Evolutionary conservation across 2,329 filamentous ascomycete species (phyloP).

Genomic region (Cladosporium sp.): DNA sequence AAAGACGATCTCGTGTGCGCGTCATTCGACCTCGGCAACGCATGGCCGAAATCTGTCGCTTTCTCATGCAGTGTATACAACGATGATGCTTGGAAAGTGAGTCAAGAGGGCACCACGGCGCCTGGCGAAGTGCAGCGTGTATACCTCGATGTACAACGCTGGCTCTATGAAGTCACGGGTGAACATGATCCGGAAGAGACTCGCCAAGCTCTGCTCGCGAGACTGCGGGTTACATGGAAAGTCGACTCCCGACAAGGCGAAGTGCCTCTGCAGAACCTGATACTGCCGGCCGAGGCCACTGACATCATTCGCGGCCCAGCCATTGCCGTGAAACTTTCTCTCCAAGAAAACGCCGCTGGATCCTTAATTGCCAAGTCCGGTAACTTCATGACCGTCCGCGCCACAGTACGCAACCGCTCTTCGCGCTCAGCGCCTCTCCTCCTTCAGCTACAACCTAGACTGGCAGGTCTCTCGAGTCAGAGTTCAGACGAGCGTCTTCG

Average conservation of each 20-base stretch:
- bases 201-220: conserved; percentile 23
- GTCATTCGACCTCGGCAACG: conserved; percentile 81
- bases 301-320: conserved; percentile 22
- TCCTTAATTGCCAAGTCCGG: conserved; percentile 15
- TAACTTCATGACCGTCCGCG: conserved; percentile 23
- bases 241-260: conserved; percentile 27
- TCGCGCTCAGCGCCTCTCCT: conserved; percentile 20
- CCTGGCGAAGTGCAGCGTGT: conserved; percentile 28
- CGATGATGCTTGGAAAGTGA: conserved; percentile 6
- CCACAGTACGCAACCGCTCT: conserved; percentile 19
- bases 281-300: conserved; percentile 22
- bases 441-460: conserved; percentile 17
- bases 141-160: conserved; percentile 20
- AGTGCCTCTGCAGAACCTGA: conserved; percentile 25
- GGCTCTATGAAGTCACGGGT: conserved; percentile 8
- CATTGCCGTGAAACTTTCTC: conserved; percentile 19
- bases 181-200: conserved; percentile 22
- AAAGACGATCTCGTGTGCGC: conserved; percentile 71
- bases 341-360: not conserved
- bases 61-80: conserved; percentile 24
- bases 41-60: conserved; percentile 78
- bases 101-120: conserved; percentile 19
- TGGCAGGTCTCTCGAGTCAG: conserved; percentile 3
- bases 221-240: conserved; percentile 26
- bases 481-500: conserved; percentile 21